These are phyloP conservation scores for Mycosarcoma mackinlayi DNA, from an alignment of 1,284 basidiomycete species.

Conservation along the genomic window DNA sequence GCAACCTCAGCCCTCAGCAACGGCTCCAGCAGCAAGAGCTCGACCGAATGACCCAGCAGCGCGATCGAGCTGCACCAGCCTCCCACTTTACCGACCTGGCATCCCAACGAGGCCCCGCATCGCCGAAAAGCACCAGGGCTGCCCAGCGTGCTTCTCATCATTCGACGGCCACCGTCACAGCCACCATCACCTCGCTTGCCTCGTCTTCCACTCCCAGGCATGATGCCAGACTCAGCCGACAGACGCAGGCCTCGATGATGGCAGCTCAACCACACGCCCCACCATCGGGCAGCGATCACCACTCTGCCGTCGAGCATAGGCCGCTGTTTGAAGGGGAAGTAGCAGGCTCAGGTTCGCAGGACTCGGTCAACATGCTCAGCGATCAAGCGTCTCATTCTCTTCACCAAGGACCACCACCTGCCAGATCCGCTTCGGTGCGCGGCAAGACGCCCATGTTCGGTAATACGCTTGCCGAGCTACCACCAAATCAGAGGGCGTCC, in stretches of 20 bases:
- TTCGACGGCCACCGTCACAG: constrained; percentile 23
- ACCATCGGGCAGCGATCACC: constrained; percentile 1
- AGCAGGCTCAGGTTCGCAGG: constrained; percentile 13
- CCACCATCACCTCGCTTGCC: constrained; percentile 4
- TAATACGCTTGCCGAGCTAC: constrained; percentile 24
- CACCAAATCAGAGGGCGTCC: constrained; percentile 20
- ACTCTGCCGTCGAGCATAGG: background rate
- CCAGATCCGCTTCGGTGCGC: constrained; percentile 25
- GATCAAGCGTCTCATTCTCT: constrained; percentile 2
- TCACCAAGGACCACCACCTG: constrained; percentile 1
- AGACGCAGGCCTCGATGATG: no score
- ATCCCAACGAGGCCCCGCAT: no score
- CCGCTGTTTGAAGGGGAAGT: constrained; percentile 16
- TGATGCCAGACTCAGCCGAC: constrained; percentile 23
- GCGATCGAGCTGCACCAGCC: constrained; percentile 1
- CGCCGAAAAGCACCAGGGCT: constrained; percentile 2
- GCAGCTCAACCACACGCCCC: constrained; percentile 8
- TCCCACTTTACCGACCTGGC: constrained; percentile 6
- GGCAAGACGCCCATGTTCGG: constrained; percentile 37
- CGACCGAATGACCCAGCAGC: constrained; percentile 26
- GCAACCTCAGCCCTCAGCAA: constrained; percentile 19
- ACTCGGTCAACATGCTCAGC: constrained; percentile 16
- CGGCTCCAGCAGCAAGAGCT: constrained; percentile 23
- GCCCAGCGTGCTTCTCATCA: constrained; percentile 23
- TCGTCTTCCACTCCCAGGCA: constrained; percentile 18